A percentile compares a stretch with the other conserved stretches of the same genome.
These are phyloP conservation scores for Chrysosporium queenslandicum DNA, from an alignment of 2,329 filamentous ascomycete genomes.

Conservation along the genomic window DNA sequence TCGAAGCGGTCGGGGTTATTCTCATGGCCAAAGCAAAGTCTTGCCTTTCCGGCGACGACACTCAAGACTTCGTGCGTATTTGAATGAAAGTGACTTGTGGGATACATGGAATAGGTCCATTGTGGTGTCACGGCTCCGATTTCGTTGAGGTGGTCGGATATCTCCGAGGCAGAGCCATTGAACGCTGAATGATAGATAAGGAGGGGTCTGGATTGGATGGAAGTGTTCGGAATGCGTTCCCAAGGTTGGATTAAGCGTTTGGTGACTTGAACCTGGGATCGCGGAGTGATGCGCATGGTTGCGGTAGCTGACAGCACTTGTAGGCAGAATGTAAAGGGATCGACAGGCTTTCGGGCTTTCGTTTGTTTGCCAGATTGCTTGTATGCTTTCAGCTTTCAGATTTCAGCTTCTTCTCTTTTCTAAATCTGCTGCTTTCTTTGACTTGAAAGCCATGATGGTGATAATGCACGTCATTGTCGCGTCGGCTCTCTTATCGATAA, in stretches of 20 bases:
- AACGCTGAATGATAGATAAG: constrained; percentile 57
- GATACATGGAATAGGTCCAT: constrained; percentile 62
- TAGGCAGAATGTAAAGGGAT: no score
- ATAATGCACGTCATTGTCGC: background rate
- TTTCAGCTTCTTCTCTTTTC: background rate
- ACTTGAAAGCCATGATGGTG: no score
- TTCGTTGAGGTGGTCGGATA: constrained; percentile 47
- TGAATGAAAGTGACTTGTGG: constrained; percentile 56
- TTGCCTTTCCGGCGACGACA: constrained; percentile 49
- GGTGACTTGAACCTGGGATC: constrained; percentile 47
- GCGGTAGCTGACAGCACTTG: background rate
- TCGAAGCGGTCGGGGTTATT: constrained; percentile 50
- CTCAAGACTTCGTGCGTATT: constrained; percentile 58
- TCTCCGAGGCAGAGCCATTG: constrained; percentile 38
- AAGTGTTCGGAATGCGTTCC: constrained; percentile 53
- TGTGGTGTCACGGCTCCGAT: constrained; percentile 51
- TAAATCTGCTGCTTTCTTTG: no score
- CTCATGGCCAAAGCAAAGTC: constrained; percentile 57
- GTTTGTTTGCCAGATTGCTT: background rate
- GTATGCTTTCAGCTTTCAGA: no score
- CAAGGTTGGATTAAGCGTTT: constrained; percentile 51
- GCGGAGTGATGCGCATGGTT: constrained; percentile 30
- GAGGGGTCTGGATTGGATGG: constrained; percentile 52
- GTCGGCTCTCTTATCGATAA: constrained; percentile 8
- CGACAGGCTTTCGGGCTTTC: no score